Evolutionary conservation across 73 alveolate species (phyloP).

Genomic region (Effrenium voratum): DNA sequence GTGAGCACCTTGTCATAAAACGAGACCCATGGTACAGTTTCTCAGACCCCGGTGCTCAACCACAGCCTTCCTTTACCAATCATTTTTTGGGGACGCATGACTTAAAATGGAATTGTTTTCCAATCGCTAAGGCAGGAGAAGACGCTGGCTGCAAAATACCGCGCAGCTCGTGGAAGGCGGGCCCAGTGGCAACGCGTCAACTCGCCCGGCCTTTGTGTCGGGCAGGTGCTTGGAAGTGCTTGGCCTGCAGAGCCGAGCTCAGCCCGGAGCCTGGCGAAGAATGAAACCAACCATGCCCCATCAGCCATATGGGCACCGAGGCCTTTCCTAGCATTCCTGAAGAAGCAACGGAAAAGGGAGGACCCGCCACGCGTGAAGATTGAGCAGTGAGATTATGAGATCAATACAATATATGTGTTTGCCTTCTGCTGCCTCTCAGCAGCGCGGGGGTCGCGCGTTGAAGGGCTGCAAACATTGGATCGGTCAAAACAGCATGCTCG

Average conservation of each 20-base stretch:
- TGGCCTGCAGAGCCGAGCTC: not conserved
- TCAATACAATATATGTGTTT: no score
- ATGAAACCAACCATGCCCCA: no score
- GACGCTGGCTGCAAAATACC: not conserved
- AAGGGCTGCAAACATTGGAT: no score
- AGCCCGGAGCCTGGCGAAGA: not conserved
- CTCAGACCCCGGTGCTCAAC: not conserved
- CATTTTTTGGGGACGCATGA: not conserved
- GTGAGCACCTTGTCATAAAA: not conserved
- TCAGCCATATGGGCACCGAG: not conserved
- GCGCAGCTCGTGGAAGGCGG: not conserved
- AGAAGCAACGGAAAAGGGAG: not conserved
- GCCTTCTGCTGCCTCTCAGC: no score
- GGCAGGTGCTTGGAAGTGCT: slow-evolving; percentile 32
- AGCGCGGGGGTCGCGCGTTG: no score
- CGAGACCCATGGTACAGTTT: no score
- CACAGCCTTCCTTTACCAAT: not conserved
- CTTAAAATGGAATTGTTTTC: not conserved
- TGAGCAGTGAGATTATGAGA: not conserved
- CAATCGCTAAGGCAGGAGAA: not conserved
- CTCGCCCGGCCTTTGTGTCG: not conserved
- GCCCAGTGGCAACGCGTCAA: not conserved
- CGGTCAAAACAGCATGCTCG: no score
- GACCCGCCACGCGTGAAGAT: not conserved
- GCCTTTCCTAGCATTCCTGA: not conserved